These are phyloP conservation scores for Penicillium italicum DNA, from an alignment of 2,329 filamentous ascomycete genomes.

Conservation along the genomic window DNA sequence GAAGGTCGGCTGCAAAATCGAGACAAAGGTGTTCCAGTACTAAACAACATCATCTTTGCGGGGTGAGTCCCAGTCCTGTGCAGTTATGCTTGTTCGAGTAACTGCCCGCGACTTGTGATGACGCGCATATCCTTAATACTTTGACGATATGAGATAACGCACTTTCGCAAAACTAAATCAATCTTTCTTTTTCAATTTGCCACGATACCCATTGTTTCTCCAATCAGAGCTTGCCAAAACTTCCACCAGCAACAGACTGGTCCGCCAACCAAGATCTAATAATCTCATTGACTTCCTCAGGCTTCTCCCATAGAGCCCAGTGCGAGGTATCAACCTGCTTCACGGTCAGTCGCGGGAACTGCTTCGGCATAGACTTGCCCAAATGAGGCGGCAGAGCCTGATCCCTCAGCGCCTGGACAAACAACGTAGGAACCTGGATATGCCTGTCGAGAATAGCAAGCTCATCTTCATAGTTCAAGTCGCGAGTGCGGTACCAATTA, in stretches of 20 bases:
- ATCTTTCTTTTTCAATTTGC: neutral
- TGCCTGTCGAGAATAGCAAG: constrained; percentile 35
- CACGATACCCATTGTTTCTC: neutral
- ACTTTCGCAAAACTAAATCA: neutral
- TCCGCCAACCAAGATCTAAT: constrained; percentile 65
- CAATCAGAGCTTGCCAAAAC: constrained; percentile 43
- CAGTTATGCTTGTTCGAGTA: neutral
- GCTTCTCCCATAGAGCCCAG: constrained; percentile 77
- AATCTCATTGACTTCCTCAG: constrained; percentile 65
- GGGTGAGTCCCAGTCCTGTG: neutral
- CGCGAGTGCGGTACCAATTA: constrained; percentile 80
- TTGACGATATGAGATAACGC: neutral
- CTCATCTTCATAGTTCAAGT: constrained; percentile 76
- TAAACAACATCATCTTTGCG: constrained; percentile 12
- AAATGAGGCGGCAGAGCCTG: constrained; percentile 67
- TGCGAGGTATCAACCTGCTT: constrained; percentile 68
- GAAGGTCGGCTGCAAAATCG: constrained; percentile 42
- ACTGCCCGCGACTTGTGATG: neutral
- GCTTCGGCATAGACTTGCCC: constrained; percentile 66
- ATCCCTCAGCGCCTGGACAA: constrained; percentile 71
- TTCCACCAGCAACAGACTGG: constrained; percentile 48
- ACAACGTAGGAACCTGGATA: constrained; percentile 64
- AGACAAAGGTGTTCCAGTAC: constrained; percentile 36
- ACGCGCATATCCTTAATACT: neutral
- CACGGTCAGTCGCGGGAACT: constrained; percentile 62